Evolutionary conservation across 129 eudicot genomes (phyloP), one percentile per base, ranked within the genome.

Genomic region (Escallonia rubra): DNA sequence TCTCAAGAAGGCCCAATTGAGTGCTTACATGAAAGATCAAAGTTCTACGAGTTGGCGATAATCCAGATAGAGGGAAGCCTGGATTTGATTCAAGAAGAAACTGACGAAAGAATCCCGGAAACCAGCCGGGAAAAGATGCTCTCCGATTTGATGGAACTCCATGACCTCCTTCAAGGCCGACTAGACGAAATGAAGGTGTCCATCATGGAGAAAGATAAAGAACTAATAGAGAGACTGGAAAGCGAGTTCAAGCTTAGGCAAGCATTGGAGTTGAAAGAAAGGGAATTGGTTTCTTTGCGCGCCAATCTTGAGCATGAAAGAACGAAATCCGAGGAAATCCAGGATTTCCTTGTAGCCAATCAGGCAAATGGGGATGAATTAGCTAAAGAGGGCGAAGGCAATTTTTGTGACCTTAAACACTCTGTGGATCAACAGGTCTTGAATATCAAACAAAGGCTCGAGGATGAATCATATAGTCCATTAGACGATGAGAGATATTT

Each of bases 41-140:
- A 75, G 55, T 85, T 90, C 70, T 90, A 81, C 47, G 91, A 90
- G 60, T 80, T 90, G 0, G 87, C 92, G 13, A 72, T 85, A 23
- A 82, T 90, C 58, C 79, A 80, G 44, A 86, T 87, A 12, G 82
- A 87, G 7, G 87, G 76, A 39, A 59, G 79, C 67, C 42, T 82
- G 45, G 65, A 72, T 14, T 57, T 87, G 43, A 64, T 90, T 44
- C 75, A 78, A 76, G 82, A 87, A 59, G 80, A 84, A 71, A 67
- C 67, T 13, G 81, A 74, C 15, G 40, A 47, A 12, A 71, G 57
- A 13, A 57, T 74, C 65, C 68, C 56, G 4, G 84, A 87, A 66
- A 80, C 53, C 63, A 80, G 42, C 49, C 66, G 70, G 0, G 78
- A 67, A 61, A 84, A 71, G 46, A 74, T 82, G 77, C 63, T 82